Conservation (phyloP, 192 early-diverging fungal genomes). For the Linnemannia exigua region DNA sequence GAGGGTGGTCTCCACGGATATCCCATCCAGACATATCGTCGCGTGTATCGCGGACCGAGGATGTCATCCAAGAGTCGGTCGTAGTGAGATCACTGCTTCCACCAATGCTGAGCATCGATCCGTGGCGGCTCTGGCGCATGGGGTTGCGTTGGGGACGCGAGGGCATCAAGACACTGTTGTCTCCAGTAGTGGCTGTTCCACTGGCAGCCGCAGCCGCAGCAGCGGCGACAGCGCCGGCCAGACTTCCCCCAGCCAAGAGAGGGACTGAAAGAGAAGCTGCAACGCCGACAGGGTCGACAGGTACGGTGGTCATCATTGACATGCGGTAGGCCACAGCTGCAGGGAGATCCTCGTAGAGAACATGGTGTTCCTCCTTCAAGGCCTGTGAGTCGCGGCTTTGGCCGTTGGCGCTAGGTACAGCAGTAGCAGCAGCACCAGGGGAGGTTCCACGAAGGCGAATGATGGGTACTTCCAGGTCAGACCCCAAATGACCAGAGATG, state of each 20-base stretch:
- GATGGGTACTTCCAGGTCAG: background rate
- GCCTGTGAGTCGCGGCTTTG: background rate
- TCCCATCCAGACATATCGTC: conserved; percentile 55
- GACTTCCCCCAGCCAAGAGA: background rate
- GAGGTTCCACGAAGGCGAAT: conserved; percentile 9
- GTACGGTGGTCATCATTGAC: conserved; percentile 55
- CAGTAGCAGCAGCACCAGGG: background rate
- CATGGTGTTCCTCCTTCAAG: conserved; percentile 40
- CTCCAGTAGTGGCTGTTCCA: no score
- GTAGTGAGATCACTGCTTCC: conserved; percentile 40
- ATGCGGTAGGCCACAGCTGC: conserved; percentile 41
- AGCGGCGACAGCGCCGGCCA: background rate
- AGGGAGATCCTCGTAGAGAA: conserved; percentile 50
- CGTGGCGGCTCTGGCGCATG: conserved; percentile 48
- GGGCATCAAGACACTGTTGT: conserved; percentile 6
- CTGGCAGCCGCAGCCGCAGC: background rate
- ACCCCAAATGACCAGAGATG: background rate
- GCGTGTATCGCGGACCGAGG: conserved; percentile 41
- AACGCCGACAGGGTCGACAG: conserved; percentile 38
- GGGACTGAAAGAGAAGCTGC: conserved; percentile 4
- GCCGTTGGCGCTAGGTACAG: background rate
- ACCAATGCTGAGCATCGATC: conserved; percentile 40
- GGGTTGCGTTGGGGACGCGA: conserved; percentile 48
- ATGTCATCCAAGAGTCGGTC: conserved; percentile 43
- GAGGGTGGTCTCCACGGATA: conserved; percentile 3